Evolutionary conservation across 2,329 filamentous ascomycete genomes (phyloP).

Genomic region (Arachnomyces sp.): DNA sequence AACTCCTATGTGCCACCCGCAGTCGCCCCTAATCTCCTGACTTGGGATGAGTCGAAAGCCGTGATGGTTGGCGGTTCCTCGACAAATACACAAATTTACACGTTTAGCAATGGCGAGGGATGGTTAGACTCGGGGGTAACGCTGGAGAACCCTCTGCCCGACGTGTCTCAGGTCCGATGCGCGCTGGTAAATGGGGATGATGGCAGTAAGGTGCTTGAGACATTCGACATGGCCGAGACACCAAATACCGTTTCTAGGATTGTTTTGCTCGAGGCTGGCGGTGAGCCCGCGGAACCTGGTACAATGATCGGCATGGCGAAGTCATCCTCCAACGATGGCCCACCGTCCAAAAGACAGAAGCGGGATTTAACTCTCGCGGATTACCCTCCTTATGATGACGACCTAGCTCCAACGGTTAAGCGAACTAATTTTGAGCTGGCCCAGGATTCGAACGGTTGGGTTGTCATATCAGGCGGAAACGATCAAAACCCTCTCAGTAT

Average conservation of each 20-base stretch:
- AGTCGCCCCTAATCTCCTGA: conserved; percentile 62
- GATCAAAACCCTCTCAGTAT: conserved; percentile 61
- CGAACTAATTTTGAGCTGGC: conserved; percentile 68
- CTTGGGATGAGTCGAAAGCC: conserved; percentile 64
- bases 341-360: conserved; percentile 33
- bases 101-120: conserved; percentile 56
- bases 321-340: conserved; percentile 2
- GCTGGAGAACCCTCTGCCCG: conserved; percentile 54
- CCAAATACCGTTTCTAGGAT: conserved; percentile 70
- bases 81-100: conserved; percentile 61
- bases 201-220: conserved; percentile 68
- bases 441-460: conserved; percentile 54
- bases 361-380: conserved; percentile 51
- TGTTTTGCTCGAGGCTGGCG: conserved; percentile 56
- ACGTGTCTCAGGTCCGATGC: conserved; percentile 53
- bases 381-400: conserved; percentile 75
- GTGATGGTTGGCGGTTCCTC: conserved; percentile 67
- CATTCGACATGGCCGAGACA: conserved; percentile 65
- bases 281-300: conserved; percentile 42
- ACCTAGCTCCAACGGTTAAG: conserved; percentile 57
- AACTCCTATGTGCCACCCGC: conserved; percentile 54
- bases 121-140: conserved; percentile 64
- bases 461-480: conserved; percentile 73
- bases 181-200: conserved; percentile 65
- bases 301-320: conserved; percentile 42